These are phyloP conservation scores for Fusarium multiceps DNA, from an alignment of 2,329 filamentous ascomycete genomes.

Conservation along the genomic window DNA sequence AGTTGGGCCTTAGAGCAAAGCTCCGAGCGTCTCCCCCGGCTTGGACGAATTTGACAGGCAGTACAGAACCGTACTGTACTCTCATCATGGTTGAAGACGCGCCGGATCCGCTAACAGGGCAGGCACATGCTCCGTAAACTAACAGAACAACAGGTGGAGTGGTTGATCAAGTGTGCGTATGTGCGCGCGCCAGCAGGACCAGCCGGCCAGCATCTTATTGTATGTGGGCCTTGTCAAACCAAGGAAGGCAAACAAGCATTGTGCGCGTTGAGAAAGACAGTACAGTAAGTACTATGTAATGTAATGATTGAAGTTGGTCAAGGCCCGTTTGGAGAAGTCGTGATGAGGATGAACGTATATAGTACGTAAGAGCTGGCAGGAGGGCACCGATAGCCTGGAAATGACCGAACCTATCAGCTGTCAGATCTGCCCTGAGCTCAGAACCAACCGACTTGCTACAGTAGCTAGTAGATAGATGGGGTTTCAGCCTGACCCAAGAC, in stretches of 20 bases:
- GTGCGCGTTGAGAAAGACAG: conserved; percentile 5
- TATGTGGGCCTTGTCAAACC: conserved; percentile 18
- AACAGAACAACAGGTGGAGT: conserved; percentile 12
- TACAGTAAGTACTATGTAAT: background rate
- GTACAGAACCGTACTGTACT: no score
- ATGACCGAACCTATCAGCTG: conserved; percentile 30
- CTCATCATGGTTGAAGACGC: conserved; percentile 14
- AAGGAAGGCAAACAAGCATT: conserved; percentile 21
- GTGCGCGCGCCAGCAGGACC: conserved; percentile 11
- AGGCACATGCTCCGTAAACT: conserved; percentile 3
- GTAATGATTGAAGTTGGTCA: conserved; percentile 27
- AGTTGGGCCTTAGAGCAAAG: conserved; percentile 8
- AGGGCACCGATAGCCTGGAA: conserved; percentile 27
- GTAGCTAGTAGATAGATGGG: conserved; percentile 3
- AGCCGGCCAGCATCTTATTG: background rate
- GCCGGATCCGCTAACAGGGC: conserved; percentile 18
- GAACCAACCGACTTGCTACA: conserved; percentile 19
- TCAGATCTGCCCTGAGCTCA: conserved; percentile 24
- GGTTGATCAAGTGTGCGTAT: conserved; percentile 24
- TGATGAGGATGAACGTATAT: conserved; percentile 17
- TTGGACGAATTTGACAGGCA: background rate
- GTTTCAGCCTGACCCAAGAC: conserved; percentile 25
- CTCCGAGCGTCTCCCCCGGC: conserved; percentile 1
- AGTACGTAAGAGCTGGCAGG: conserved; percentile 29
- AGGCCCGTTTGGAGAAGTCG: conserved; percentile 12